Base-by-base conservation (phyloP, 2,329 filamentous ascomycete species). In the Cryphonectria parasitica region DNA sequence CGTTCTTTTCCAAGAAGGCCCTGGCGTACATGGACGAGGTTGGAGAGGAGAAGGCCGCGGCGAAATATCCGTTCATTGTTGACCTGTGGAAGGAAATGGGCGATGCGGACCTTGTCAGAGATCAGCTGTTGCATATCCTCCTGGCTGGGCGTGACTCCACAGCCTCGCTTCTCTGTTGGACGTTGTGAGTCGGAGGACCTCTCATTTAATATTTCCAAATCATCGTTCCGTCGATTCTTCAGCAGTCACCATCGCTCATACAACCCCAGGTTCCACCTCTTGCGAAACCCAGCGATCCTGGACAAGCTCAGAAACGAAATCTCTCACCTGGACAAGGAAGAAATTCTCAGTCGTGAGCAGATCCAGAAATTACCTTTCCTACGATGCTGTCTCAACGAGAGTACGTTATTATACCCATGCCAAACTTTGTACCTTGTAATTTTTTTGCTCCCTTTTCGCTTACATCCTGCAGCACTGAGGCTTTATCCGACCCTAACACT, bases 51-150 rank as follows among this genome's bases (percentile, higher is more conserved):
- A 56, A 41, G 17, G 66, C 66, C 13, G 34, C 36, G 3, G 78
- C 82, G 73, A 80, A 76, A 60, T 87, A 85, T 72, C 75, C 85
- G 58, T 79, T 83, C 69, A 76, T 83, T 77, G 76, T 87, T 80
- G 78, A 77, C 74, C 34, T 75, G 64, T 70, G 76, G 78, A 43
- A 45, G 39, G 66, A 68, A 7, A 68, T 68, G 66, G 22, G 39
- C n/a, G 66, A 68, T 54, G 36, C n/a, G n/a, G 66, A 52, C 10
- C 58, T 54, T 43, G 73, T 75, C 22, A 71, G 74, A 7, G 74
- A 75, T 43, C 74, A 75, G 69, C 69, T 75, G 39, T 49, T 75
- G 22, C 70, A 76, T 67, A 69, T 75, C 2, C 68, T 76, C 11
- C 58, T 75, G 52, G 74, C 74, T 28, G 75, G 73, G 10, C 70